A percentile compares a stretch with the other conserved stretches of the same genome.
phyloP scores from a whole-genome alignment of 306 rosid species.

The Gleditsia sinensis region DNA sequence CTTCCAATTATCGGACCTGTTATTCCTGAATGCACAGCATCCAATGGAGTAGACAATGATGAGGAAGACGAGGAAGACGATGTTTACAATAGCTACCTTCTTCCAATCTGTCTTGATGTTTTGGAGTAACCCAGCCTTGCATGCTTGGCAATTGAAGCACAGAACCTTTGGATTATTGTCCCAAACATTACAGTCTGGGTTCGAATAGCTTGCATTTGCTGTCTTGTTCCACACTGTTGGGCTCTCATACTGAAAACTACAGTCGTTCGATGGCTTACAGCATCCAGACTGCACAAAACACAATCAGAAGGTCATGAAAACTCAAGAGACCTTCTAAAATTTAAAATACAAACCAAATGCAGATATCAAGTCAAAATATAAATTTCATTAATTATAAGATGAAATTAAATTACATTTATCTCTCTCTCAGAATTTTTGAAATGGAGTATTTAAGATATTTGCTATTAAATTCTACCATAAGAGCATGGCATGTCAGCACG shows the following conservation, averaged over 20 bases:
- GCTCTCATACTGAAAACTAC: slow-evolving; percentile 42
- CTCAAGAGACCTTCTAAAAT: background rate
- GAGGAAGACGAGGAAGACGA: slow-evolving; percentile 63
- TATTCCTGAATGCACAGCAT: slow-evolving; percentile 86
- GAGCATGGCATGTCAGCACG: too few species aligned
- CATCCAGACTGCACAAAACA: slow-evolving; percentile 68
- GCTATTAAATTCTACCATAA: too few species aligned
- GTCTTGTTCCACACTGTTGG: slow-evolving; percentile 51
- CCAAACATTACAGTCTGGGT: slow-evolving; percentile 63
- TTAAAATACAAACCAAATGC: background rate
- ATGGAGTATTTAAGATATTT: too few species aligned
- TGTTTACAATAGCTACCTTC: slow-evolving; percentile 63
- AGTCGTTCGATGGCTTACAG: slow-evolving; percentile 70
- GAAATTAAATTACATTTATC: too few species aligned
- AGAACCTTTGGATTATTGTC: slow-evolving; percentile 34
- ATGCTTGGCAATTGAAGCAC: slow-evolving; percentile 72
- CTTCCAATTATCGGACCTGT: slow-evolving; percentile 53
- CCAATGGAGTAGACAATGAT: slow-evolving; percentile 70
- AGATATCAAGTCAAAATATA: too few species aligned
- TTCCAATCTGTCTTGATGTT: slow-evolving; percentile 71
- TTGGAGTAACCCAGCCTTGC: slow-evolving; percentile 83
- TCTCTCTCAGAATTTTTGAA: too few species aligned
- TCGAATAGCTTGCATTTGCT: rapidly evolving
- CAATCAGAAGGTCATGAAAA: background rate
- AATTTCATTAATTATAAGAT: too few species aligned